Evolutionary conservation across 2,329 filamentous ascomycete genomes (phyloP).

Genomic region (Thelonectria olida): DNA sequence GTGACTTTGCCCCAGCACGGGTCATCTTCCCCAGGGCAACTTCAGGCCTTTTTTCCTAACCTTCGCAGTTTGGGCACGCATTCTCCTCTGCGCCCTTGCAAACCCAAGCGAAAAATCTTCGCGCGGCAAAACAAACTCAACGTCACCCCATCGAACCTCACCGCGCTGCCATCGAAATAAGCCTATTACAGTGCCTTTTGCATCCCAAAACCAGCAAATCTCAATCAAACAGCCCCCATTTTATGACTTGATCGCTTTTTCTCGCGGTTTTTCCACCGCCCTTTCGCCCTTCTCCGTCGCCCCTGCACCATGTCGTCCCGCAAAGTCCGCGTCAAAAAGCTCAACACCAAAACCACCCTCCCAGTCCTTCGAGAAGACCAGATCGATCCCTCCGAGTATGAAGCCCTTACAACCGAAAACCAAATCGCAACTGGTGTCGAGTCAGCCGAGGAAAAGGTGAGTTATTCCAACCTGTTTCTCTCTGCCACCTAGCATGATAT

Average conservation of each 20-base stretch:
- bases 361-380: conserved; percentile 90
- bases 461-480: conserved; percentile 52
- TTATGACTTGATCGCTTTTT: conserved; percentile 73
- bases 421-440: conserved; percentile 97
- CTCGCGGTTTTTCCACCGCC: conserved; percentile 66
- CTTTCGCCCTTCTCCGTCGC: conserved; percentile 49
- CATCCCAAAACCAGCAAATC: conserved; percentile 61
- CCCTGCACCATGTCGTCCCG: conserved; percentile 67
- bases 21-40: conserved; percentile 36
- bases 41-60: conserved; percentile 18
- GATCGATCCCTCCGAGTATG: conserved; percentile 86
- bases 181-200: conserved; percentile 58
- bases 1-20: conserved; percentile 41
- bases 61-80: conserved; percentile 21
- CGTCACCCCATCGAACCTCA: conserved; percentile 63
- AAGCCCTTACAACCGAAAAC: conserved; percentile 82
- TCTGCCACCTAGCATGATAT: conserved; percentile 47
- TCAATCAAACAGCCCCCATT: conserved; percentile 63
- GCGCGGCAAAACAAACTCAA: conserved; percentile 64
- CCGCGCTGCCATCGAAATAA: conserved; percentile 64
- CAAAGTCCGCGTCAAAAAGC: conserved; percentile 87
- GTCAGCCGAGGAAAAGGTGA: conserved; percentile 95
- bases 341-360: conserved; percentile 89
- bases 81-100: conserved; percentile 40
- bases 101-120: conserved; percentile 61